Conservation (phyloP, 345 rosid species). For the Jatropha curcas region DNA sequence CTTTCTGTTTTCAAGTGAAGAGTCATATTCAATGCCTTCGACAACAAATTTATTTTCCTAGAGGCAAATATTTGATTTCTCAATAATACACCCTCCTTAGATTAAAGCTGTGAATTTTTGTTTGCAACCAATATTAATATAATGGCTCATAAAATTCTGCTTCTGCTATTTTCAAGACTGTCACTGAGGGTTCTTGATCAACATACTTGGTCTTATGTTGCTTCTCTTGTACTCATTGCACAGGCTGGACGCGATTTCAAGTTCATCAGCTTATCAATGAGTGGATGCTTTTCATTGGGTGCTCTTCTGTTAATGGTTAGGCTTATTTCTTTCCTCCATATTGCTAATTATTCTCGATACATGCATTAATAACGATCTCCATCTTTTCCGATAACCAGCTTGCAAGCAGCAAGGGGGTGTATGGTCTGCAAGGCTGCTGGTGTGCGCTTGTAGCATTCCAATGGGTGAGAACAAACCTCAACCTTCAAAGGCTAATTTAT, state of each 20-base stretch:
- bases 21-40: neutral
- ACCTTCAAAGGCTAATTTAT: neutral
- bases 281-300: constrained; percentile 62
- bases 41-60: neutral
- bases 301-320: constrained; percentile 26
- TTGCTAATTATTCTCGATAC: neutral
- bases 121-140: neutral
- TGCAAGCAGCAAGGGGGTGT: constrained; percentile 22
- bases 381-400: constrained; percentile 1
- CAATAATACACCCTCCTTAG: too few relatives aligned
- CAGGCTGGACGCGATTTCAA: constrained; percentile 86
- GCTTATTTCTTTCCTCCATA: neutral
- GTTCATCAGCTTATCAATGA: constrained; percentile 66
- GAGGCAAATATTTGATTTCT: too few relatives aligned
- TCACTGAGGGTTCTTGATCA: neutral
- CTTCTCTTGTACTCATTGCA: too few relatives aligned
- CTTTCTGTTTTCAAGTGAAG: neutral
- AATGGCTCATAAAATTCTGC: neutral
- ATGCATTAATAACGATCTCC: neutral
- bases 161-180: too few relatives aligned
- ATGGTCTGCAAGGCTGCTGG: constrained; percentile 27
- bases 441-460: constrained; percentile 24
- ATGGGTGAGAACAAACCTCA: constrained; percentile 16
- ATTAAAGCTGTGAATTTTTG: too few relatives aligned
- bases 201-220: too few relatives aligned